Evolutionary conservation across 805 yeast genomes (phyloP).

Genomic region (Lipomyces chichibuensis): DNA sequence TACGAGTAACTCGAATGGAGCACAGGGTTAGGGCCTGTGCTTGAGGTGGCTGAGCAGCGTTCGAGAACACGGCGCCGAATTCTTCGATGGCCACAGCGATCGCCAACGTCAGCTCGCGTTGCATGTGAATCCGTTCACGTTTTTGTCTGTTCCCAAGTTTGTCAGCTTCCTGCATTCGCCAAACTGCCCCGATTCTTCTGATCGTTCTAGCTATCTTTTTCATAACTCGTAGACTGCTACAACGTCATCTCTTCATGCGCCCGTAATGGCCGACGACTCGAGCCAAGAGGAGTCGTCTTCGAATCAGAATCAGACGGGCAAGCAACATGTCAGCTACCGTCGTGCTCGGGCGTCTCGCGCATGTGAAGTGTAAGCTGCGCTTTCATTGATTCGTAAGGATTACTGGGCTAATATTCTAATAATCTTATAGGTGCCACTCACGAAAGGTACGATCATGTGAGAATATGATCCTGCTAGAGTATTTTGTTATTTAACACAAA

Average conservation of each 20-base stretch:
- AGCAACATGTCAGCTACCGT: conserved; percentile 33
- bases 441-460: conserved; percentile 27
- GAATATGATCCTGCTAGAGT: neutral
- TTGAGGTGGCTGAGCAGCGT: neutral
- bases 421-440: conserved; percentile 34
- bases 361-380: conserved; percentile 63
- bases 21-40: neutral
- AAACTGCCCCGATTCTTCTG: neutral
- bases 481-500: neutral
- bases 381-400: neutral
- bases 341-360: conserved; percentile 66
- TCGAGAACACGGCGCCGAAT: too few species aligned
- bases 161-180: neutral
- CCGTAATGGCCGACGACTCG: conserved; percentile 27
- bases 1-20: too few species aligned
- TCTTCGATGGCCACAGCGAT: neutral
- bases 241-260: neutral
- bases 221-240: neutral
- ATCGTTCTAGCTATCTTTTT: neutral
- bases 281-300: conserved; percentile 29
- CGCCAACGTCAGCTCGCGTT: neutral
- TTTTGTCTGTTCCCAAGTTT: neutral
- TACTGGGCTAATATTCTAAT: neutral
- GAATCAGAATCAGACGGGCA: conserved; percentile 15
- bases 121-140: neutral